Percentiles rank a stretch among this genome's conserved stretches.
phyloP scores from a whole-genome alignment of 2,329 filamentous ascomycete genomes.

The Colletotrichum australisinense region DNA sequence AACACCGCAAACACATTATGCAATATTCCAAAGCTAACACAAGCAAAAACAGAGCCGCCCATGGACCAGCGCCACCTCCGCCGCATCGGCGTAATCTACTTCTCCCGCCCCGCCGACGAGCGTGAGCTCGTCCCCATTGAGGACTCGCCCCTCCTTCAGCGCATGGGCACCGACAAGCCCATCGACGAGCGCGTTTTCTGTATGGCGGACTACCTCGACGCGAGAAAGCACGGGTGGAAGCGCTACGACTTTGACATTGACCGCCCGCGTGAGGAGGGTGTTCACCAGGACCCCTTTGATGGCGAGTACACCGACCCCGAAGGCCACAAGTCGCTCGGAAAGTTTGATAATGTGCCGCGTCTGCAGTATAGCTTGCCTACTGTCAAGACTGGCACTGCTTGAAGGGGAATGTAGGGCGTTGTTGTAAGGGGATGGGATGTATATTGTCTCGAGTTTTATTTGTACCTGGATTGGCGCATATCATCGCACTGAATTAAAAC shows the following conservation, averaged over 20 bases:
- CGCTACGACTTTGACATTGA: slow-evolving; percentile 44
- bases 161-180: slow-evolving; percentile 42
- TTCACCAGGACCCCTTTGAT: slow-evolving; percentile 24
- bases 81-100: slow-evolving; percentile 53
- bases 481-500: neutral
- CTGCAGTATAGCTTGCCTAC: slow-evolving; percentile 20
- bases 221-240: slow-evolving; percentile 45
- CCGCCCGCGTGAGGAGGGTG: slow-evolving; percentile 21
- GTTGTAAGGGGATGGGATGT: neutral
- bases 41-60: slow-evolving; percentile 38
- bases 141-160: slow-evolving; percentile 46
- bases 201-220: slow-evolving; percentile 44
- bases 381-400: neutral
- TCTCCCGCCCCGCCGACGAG: slow-evolving; percentile 50
- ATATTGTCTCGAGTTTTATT: neutral
- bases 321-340: slow-evolving; percentile 26
- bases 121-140: slow-evolving; percentile 49
- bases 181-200: slow-evolving; percentile 42
- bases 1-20: neutral
- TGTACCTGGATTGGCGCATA: neutral
- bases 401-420: neutral
- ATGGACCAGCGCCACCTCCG: slow-evolving; percentile 48
- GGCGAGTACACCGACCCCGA: slow-evolving; percentile 26
- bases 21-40: neutral
- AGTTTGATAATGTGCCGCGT: slow-evolving; percentile 24